phyloP scores from a whole-genome alignment of 2,329 filamentous ascomycete genomes.

The Cytospora leucostoma region DNA sequence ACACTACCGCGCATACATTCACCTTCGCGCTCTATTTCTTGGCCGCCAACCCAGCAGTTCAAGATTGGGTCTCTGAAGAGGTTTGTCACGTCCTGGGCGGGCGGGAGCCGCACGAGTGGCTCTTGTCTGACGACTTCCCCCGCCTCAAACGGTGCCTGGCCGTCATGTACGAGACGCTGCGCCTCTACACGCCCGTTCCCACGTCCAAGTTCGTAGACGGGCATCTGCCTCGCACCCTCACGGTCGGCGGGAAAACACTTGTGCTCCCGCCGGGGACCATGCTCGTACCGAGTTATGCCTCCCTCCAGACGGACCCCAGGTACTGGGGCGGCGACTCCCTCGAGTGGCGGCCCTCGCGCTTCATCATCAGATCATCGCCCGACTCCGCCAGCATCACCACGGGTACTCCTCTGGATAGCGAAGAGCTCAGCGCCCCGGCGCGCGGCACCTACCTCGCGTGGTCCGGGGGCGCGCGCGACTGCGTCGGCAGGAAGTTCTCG shows the following conservation, averaged over 20 bases:
- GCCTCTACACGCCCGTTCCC: conserved; percentile 18
- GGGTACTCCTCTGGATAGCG: background rate
- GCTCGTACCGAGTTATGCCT: conserved; percentile 10
- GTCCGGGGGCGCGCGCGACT: conserved; percentile 37
- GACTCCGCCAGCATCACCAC: background rate
- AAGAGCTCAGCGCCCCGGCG: conserved; percentile 25
- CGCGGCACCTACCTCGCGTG: conserved; percentile 33
- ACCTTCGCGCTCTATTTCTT: conserved; percentile 46
- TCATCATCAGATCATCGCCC: background rate
- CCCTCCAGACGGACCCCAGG: conserved; percentile 5
- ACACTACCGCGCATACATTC: conserved; percentile 51
- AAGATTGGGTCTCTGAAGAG: conserved; percentile 48
- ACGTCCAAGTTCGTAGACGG: conserved; percentile 13
- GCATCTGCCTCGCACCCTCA: background rate
- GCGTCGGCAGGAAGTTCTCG: conserved; percentile 37
- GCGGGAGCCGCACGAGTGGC: conserved; percentile 27
- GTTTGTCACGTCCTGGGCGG: conserved; percentile 33
- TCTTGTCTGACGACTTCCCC: conserved; percentile 30
- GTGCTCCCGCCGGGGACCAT: background rate
- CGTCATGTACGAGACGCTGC: conserved; percentile 28
- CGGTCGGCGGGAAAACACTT: conserved; percentile 23
- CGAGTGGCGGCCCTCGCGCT: conserved; percentile 4
- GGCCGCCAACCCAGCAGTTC: conserved; percentile 45
- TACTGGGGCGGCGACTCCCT: conserved; percentile 17
- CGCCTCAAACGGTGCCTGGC: conserved; percentile 32